Percentiles rank a stretch among this genome's conserved stretches.
These are phyloP conservation scores for Fomitopsis palustris DNA, from an alignment of 1,284 basidiomycete species.

Conservation along the genomic window DNA sequence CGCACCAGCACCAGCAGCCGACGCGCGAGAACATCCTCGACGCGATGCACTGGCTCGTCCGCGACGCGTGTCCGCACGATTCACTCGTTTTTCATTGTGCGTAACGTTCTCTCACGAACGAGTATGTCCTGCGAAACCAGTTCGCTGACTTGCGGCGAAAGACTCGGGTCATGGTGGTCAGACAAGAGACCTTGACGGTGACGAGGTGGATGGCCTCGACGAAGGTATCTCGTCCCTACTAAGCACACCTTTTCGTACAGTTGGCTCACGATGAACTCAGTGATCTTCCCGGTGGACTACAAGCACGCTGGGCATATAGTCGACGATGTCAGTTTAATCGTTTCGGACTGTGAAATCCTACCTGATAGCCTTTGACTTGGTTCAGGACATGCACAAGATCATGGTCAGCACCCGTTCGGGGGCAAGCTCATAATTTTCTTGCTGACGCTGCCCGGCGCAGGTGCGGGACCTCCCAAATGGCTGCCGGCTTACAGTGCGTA, in stretches of 20 bases:
- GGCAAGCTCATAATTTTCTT: background rate
- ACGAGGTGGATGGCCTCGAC: slow-evolving; percentile 64
- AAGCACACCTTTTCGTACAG: no score
- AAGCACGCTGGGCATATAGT: slow-evolving; percentile 64
- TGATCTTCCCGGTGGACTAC: slow-evolving; percentile 71
- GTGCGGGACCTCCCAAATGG: slow-evolving; percentile 55
- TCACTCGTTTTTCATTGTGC: slow-evolving; percentile 89
- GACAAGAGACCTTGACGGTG: slow-evolving; percentile 66
- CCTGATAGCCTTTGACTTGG: background rate
- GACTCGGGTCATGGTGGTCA: slow-evolving; percentile 87
- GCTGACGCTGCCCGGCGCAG: slow-evolving; percentile 30
- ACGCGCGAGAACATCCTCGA: slow-evolving; percentile 79
- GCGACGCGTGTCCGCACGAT: slow-evolving; percentile 70
- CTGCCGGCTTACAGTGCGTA: slow-evolving; percentile 68
- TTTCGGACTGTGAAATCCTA: no score
- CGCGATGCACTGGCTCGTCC: slow-evolving; percentile 87
- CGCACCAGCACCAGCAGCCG: slow-evolving; percentile 58
- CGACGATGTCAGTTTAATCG: slow-evolving; percentile 61
- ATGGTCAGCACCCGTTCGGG: slow-evolving; percentile 40
- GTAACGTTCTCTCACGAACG: slow-evolving; percentile 4
- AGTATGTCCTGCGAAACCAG: background rate
- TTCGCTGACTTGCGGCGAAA: slow-evolving; percentile 20
- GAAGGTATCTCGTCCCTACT: slow-evolving; percentile 49
- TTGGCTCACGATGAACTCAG: slow-evolving; percentile 13
- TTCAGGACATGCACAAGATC: slow-evolving; percentile 54